Evolutionary conservation across 1,139 yeast genomes (phyloP).

Genomic region (Debaryomyces fabryi): DNA sequence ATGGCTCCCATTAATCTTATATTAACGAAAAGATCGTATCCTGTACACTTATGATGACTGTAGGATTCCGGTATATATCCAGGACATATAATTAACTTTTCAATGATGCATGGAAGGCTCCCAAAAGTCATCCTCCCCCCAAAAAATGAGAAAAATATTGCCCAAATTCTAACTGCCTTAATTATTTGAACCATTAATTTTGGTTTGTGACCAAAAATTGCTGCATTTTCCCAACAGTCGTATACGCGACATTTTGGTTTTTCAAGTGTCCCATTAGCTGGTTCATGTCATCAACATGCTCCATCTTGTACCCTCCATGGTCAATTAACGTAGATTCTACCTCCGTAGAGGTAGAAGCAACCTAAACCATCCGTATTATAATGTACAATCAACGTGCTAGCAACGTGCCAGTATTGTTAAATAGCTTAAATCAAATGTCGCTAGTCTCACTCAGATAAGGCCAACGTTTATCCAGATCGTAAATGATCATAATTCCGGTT

Average conservation of each 20-base stretch:
- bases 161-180: not conserved
- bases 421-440: not conserved
- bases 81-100: not conserved
- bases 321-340: not conserved
- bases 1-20: not conserved
- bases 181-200: not conserved
- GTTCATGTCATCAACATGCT: not conserved
- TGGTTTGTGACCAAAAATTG: not conserved
- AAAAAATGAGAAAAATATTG: not conserved
- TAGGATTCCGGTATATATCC: not conserved
- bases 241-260: not conserved
- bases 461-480: not conserved
- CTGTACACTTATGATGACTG: not conserved
- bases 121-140: not conserved
- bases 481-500: not conserved
- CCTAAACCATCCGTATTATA: not conserved
- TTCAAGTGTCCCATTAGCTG: not conserved
- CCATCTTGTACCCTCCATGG: not conserved
- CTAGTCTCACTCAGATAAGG: not conserved
- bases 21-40: not conserved
- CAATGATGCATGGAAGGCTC: not conserved
- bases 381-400: not conserved
- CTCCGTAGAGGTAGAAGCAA: not conserved
- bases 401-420: not conserved
- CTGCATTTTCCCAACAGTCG: constrained; percentile 4